These are phyloP conservation scores for Xylaria sp. DNA, from an alignment of 2,329 filamentous ascomycete genomes.

Conservation along the genomic window DNA sequence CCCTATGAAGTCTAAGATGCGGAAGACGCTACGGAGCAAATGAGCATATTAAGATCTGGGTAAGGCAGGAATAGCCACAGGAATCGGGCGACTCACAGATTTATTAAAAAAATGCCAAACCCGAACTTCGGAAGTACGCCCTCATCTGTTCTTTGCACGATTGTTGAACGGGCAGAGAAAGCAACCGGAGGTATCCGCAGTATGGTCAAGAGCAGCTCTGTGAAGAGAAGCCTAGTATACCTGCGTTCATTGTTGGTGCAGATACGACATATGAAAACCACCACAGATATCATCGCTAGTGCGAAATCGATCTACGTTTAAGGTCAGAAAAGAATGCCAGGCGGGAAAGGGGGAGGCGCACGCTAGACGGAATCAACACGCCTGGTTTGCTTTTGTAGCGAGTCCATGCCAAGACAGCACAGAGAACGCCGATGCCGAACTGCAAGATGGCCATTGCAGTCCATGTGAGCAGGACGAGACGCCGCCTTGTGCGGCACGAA, in stretches of 20 bases:
- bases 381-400: slow-evolving; percentile 33
- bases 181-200: slow-evolving; percentile 40
- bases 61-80: background rate
- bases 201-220: slow-evolving; percentile 38
- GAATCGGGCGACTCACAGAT: slow-evolving; percentile 34
- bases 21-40: slow-evolving; percentile 34
- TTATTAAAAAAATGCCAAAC: slow-evolving; percentile 41
- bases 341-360: slow-evolving; percentile 22
- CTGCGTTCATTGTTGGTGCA: slow-evolving; percentile 36
- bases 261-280: slow-evolving; percentile 36
- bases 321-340: slow-evolving; percentile 21
- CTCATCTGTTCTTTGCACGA: slow-evolving; percentile 28
- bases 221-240: slow-evolving; percentile 37
- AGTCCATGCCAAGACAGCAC: slow-evolving; percentile 39
- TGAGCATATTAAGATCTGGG: background rate
- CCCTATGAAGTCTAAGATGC: slow-evolving; percentile 38
- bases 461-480: slow-evolving; percentile 36
- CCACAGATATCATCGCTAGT: slow-evolving; percentile 37
- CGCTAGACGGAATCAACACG: slow-evolving; percentile 39
- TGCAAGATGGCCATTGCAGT: slow-evolving; percentile 41
- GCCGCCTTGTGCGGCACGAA: slow-evolving; percentile 34
- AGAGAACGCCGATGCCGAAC: slow-evolving; percentile 40
- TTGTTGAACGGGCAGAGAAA: slow-evolving; percentile 38
- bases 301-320: slow-evolving; percentile 39
- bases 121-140: slow-evolving; percentile 38